phyloP scores from a whole-genome alignment of 805 yeast genomes.

The Geotrichum ghanense region DNA sequence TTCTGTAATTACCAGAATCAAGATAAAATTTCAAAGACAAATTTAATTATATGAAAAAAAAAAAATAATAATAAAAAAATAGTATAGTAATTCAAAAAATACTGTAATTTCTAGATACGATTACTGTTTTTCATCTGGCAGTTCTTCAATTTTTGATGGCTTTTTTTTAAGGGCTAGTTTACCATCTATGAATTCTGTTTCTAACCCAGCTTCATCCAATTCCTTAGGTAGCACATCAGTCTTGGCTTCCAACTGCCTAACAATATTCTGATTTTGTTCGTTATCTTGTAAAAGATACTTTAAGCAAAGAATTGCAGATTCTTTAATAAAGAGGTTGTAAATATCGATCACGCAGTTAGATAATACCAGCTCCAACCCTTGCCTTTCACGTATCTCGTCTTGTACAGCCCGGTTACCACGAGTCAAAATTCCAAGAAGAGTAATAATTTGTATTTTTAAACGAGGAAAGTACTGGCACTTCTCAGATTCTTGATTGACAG shows the following conservation, averaged over 20 bases:
- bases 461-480: constrained; percentile 38
- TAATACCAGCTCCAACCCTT: constrained; percentile 60
- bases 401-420: constrained; percentile 46
- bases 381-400: constrained; percentile 50
- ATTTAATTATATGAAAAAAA: too few species aligned
- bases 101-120: too few species aligned
- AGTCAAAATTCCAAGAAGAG: constrained; percentile 48
- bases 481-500: constrained; percentile 6
- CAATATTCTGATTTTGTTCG: constrained; percentile 59
- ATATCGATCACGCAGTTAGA: constrained; percentile 80
- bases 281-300: constrained; percentile 58
- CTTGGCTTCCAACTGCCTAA: constrained; percentile 66
- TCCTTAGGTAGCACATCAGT: constrained; percentile 47
- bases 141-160: neutral
- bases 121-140: too few species aligned
- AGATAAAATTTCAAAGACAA: too few species aligned
- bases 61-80: too few species aligned
- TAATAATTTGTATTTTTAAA: constrained; percentile 55
- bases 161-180: constrained; percentile 42
- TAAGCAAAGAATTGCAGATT: constrained; percentile 70
- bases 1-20: too few species aligned
- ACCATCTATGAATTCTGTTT: constrained; percentile 63
- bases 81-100: too few species aligned
- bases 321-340: constrained; percentile 64
- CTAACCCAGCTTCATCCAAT: constrained; percentile 65